Conservation (phyloP, 2,329 filamentous ascomycete species). For the Pyrenochaeta sp. region DNA sequence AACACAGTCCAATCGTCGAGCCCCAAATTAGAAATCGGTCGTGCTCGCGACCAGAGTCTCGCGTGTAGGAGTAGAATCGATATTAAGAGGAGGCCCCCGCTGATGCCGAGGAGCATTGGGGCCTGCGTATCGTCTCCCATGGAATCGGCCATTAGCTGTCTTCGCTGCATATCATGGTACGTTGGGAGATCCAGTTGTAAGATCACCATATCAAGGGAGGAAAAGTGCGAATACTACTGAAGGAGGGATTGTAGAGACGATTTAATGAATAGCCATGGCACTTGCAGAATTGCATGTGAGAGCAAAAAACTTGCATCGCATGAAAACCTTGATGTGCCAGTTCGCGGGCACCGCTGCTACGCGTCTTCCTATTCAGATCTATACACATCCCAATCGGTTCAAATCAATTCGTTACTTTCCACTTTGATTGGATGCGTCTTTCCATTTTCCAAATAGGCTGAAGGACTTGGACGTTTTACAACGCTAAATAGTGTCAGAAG, state of each 20-base stretch:
- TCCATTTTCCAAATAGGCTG: background rate
- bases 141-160: background rate
- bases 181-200: background rate
- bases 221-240: background rate
- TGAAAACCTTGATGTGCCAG: too few relatives aligned
- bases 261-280: too few relatives aligned
- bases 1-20: slow-evolving; percentile 32
- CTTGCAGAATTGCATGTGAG: too few relatives aligned
- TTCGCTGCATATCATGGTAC: background rate
- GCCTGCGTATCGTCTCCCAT: slow-evolving; percentile 23
- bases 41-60: slow-evolving; percentile 28
- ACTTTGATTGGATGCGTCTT: background rate
- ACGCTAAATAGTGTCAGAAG: background rate
- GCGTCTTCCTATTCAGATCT: too few relatives aligned
- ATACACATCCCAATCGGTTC: background rate
- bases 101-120: slow-evolving; percentile 31
- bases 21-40: slow-evolving; percentile 13
- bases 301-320: too few relatives aligned
- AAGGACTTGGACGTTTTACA: background rate
- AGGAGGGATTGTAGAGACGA: too few relatives aligned
- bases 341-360: too few relatives aligned
- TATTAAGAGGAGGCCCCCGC: slow-evolving; percentile 25
- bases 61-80: slow-evolving; percentile 24
- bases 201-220: background rate
- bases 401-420: too few relatives aligned